Evolutionary conservation across 177 flowering plant genomes (phyloP).

Genomic region (Telopea speciosissima): DNA sequence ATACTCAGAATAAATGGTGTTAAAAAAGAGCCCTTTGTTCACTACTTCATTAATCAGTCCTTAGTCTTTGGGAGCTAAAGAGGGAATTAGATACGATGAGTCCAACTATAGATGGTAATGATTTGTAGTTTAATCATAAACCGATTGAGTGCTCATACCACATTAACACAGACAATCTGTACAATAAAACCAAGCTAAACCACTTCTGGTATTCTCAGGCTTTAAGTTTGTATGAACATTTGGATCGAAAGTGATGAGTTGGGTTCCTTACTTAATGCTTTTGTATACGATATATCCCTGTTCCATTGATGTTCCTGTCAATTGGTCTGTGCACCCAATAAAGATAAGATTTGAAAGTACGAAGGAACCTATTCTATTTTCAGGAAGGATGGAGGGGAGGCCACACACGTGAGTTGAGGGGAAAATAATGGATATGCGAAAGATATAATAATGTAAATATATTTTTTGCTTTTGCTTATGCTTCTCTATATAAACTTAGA

Average conservation of each 20-base stretch:
- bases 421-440: background rate
- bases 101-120: background rate
- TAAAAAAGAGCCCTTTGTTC: background rate
- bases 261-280: too few species aligned
- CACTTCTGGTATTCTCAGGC: background rate
- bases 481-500: background rate
- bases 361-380: background rate
- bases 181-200: background rate
- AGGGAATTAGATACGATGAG: background rate
- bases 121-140: background rate
- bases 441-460: background rate
- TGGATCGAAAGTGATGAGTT: too few species aligned
- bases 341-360: background rate
- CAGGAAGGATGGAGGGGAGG: background rate
- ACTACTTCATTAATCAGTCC: background rate
- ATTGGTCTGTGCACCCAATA: too few species aligned
- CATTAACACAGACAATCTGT: background rate
- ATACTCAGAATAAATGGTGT: background rate
- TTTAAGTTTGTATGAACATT: too few species aligned
- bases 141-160: background rate
- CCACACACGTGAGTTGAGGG: background rate
- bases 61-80: background rate
- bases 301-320: too few species aligned
- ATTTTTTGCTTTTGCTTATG: too few species aligned
- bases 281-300: too few species aligned